phyloP scores from a whole-genome alignment of 1,139 yeast genomes.

The Hansenula lynferdii region DNA sequence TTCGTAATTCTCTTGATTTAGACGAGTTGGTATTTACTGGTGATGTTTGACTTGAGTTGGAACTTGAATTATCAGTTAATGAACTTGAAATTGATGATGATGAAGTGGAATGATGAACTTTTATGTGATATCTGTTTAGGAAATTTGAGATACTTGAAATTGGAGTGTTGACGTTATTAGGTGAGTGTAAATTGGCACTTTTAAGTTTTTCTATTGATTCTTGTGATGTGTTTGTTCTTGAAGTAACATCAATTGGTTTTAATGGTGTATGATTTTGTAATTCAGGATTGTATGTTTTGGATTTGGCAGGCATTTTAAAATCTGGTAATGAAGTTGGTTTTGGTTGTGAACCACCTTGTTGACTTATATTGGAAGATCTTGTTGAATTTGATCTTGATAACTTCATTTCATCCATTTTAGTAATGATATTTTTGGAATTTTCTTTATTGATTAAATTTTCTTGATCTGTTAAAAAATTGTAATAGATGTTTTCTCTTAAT shows the following conservation, averaged over 20 bases:
- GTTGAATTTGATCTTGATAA: conserved; percentile 1
- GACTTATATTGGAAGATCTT: background rate
- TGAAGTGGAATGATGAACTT: conserved; percentile 8
- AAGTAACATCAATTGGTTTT: background rate
- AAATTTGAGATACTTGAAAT: conserved; percentile 9
- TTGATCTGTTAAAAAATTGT: conserved; percentile 19
- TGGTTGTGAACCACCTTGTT: no score
- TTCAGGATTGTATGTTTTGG: no score
- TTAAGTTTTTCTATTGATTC: background rate
- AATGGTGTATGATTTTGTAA: no score
- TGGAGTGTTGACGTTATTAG: no score
- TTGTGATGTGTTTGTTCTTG: background rate
- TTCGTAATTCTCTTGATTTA: no score
- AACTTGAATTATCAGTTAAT: no score
- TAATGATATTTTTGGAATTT: background rate
- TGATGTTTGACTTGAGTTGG: no score
- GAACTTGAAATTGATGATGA: no score
- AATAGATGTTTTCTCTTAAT: conserved; percentile 41
- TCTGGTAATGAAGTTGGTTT: no score
- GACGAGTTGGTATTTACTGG: no score
- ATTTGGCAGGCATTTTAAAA: no score
- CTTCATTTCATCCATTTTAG: conserved; percentile 1
- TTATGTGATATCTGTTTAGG: conserved; percentile 13
- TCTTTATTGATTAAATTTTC: conserved; percentile 10
- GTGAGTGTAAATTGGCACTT: no score